A percentile compares a stretch with the other conserved stretches of the same genome.
Evolutionary conservation across 176 grass and related monocot species (phyloP).

Genomic region (Zoysia japonica): DNA sequence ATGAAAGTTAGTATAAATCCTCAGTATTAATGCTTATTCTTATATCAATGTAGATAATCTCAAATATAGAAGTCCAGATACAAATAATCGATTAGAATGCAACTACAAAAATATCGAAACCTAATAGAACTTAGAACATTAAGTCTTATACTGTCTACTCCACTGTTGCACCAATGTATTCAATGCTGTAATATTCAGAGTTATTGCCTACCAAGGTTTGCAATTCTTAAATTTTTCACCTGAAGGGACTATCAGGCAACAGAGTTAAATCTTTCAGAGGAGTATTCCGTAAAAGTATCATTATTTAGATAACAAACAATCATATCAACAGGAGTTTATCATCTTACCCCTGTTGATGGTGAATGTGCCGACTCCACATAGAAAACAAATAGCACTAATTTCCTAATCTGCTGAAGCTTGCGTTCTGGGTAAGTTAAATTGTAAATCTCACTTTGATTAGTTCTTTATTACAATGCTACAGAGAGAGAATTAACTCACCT

Average conservation of each 20-base stretch:
- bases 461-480: background rate
- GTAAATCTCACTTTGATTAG: background rate
- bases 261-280: background rate
- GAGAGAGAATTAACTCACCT: background rate
- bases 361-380: too few species aligned
- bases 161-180: slow-evolving; percentile 7
- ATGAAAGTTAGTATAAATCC: slow-evolving; percentile 27
- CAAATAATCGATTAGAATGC: too few species aligned
- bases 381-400: too few species aligned
- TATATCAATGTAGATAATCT: background rate
- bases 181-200: background rate
- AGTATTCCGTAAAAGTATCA: background rate
- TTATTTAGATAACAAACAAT: background rate
- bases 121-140: slow-evolving; percentile 1
- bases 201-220: too few species aligned
- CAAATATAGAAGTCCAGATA: too few species aligned
- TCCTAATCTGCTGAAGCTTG: too few species aligned
- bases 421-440: too few species aligned
- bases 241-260: too few species aligned
- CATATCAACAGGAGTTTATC: background rate
- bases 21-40: slow-evolving; percentile 4
- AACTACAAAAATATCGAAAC: too few species aligned
- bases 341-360: background rate
- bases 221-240: too few species aligned
- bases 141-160: background rate